Conservation (phyloP, 2,329 filamentous ascomycete genomes). For the Aotearoamyces nothofagi region DNA sequence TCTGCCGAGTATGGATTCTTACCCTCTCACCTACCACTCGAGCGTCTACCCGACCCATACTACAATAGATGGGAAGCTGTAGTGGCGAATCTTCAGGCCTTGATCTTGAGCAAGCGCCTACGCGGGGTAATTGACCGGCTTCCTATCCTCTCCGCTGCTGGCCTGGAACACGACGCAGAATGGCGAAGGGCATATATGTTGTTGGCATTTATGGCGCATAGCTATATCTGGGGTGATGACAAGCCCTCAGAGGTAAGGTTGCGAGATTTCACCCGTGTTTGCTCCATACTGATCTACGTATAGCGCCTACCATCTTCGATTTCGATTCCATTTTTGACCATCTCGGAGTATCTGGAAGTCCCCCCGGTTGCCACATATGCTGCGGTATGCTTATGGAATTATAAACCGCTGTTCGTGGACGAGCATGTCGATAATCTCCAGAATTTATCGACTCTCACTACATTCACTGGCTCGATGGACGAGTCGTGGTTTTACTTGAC, state of each 20-base stretch:
- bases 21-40: constrained; percentile 64
- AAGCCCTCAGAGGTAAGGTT: constrained; percentile 51
- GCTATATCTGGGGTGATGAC: constrained; percentile 92
- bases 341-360: constrained; percentile 67
- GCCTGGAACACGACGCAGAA: constrained; percentile 71
- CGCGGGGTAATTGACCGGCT: constrained; percentile 66
- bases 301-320: constrained; percentile 60
- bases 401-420: constrained; percentile 74
- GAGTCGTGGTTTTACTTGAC: constrained; percentile 99
- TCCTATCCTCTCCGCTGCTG: constrained; percentile 68
- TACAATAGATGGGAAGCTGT: constrained; percentile 92
- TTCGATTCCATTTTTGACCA: constrained; percentile 64
- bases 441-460: constrained; percentile 76
- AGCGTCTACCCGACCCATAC: constrained; percentile 72
- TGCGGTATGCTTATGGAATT: constrained; percentile 89
- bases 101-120: constrained; percentile 74
- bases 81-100: constrained; percentile 67
- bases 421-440: constrained; percentile 72
- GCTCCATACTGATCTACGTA: constrained; percentile 6
- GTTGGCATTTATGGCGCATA: constrained; percentile 81
- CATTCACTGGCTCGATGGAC: constrained; percentile 86
- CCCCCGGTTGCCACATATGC: constrained; percentile 92
- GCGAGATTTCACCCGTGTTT: background rate
- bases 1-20: constrained; percentile 74
- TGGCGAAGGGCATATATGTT: constrained; percentile 90